Evolutionary conservation across 2,329 filamentous ascomycete species (phyloP).

Genomic region (Arthrobotrys musiformis): DNA sequence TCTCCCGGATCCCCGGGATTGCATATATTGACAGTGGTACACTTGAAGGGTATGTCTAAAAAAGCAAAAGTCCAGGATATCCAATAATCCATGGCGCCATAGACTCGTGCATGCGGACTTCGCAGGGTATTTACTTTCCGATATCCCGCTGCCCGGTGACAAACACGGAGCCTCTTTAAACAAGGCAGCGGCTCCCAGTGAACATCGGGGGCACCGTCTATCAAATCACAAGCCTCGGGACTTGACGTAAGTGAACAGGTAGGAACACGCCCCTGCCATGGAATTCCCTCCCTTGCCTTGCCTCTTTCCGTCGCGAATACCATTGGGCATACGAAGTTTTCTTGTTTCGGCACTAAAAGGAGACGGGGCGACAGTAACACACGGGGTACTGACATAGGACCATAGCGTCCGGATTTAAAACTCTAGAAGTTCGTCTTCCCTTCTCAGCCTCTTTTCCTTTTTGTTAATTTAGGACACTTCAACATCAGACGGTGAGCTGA

Average conservation of each 20-base stretch:
- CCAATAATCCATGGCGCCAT: constrained; percentile 52
- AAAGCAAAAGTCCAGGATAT: constrained; percentile 49
- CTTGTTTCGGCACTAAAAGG: constrained; percentile 55
- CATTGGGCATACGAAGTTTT: constrained; percentile 47
- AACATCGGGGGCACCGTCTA: constrained; percentile 22
- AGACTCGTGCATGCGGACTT: constrained; percentile 52
- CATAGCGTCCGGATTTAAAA: constrained; percentile 47
- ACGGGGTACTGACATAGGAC: constrained; percentile 23
- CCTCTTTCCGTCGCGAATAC: constrained; percentile 16
- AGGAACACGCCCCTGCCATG: constrained; percentile 17
- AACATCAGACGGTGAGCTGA: constrained; percentile 43
- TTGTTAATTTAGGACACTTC: constrained; percentile 48
- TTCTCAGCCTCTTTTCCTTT: constrained; percentile 54
- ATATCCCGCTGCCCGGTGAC: constrained; percentile 36
- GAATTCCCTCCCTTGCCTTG: constrained; percentile 27
- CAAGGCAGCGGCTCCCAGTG: constrained; percentile 10
- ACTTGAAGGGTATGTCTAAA: constrained; percentile 35
- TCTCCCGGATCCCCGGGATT: constrained; percentile 1
- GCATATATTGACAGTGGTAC: constrained; percentile 7
- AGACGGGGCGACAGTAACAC: constrained; percentile 25
- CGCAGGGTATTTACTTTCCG: constrained; percentile 33
- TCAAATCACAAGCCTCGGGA: constrained; percentile 34
- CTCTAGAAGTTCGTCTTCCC: constrained; percentile 41
- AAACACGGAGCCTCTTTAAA: constrained; percentile 31
- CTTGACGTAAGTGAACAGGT: constrained; percentile 46